Evolutionary conservation across 2,329 filamentous ascomycete genomes (phyloP), one percentile per base, ranked within the genome.

Genomic region (Achaetomium macrosporum): DNA sequence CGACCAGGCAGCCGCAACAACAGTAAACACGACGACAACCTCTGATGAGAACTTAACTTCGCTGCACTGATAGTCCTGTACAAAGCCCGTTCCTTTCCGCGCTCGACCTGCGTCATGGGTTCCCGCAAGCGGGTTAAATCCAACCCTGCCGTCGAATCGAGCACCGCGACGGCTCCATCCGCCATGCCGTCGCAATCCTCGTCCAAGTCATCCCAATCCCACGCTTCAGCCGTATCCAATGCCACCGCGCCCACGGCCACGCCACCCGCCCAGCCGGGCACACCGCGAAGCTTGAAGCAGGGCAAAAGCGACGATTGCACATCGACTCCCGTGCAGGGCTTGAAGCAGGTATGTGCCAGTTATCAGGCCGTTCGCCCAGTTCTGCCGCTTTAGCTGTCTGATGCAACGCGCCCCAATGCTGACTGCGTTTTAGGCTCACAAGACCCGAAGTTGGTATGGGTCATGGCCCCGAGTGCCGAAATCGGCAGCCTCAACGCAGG

Each of bases 381-480:
- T 20, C 10, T 36, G 43, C 30, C 15, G 19, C 20, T 8, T 29
- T 9, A 5, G 6, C 13, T 5, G 33, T 11, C 10, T 15, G 10
- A 29, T 11, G 15, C 41, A 47, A 30, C 41, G 29, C 31, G 8
- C 19, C 7, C 6, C 33, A 13, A 11, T 53, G 16, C 53, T 57
- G 29, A 61, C 50, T 51, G 37, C 45, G 30, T 29, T 1, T 11
- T 60, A 81, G 77, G 66, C 76, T 36, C 74, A 72, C 54, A 81
- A 81, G 63, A 68, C 74, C 9, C 71, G 71, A 44, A 83, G 80
- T 64, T 85, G 81, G 82, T 84, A 84, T 65, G 79, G 79, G 49
- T 79, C 81, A 16, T 83, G 79, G 79, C 77, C 79, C 16, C 72
- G 77, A 55, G 65, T 68, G 33, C 70, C 76, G 30, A 84, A 84